phyloP scores from a whole-genome alignment of 345 rosid species.

The Schrenkiella parvula region DNA sequence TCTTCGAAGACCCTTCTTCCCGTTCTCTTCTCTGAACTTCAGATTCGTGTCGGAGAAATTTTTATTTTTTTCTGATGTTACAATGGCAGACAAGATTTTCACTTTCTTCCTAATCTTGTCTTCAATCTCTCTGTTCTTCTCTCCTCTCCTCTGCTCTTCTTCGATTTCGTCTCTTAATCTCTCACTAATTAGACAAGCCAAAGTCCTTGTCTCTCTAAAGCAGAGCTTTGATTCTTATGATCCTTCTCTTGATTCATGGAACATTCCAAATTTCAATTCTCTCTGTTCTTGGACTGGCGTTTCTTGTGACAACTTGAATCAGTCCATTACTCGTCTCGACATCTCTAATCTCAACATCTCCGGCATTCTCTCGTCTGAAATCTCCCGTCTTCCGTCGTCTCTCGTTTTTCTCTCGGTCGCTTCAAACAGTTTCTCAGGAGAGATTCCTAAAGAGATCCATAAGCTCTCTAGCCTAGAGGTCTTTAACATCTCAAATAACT shows the following conservation, averaged over 20 bases:
- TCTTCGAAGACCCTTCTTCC: slow-evolving; percentile 24
- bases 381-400: slow-evolving; percentile 36
- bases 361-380: slow-evolving; percentile 49
- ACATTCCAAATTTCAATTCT: slow-evolving; percentile 40
- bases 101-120: slow-evolving; percentile 35
- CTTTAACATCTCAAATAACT: slow-evolving; percentile 71
- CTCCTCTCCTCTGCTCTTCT: slow-evolving; percentile 27
- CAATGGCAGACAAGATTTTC: slow-evolving; percentile 36
- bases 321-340: slow-evolving; percentile 48
- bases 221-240: slow-evolving; percentile 42
- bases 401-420: slow-evolving; percentile 46
- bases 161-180: slow-evolving; percentile 34
- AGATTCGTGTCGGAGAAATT: slow-evolving; percentile 18
- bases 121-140: slow-evolving; percentile 33
- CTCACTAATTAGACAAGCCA: slow-evolving; percentile 50
- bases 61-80: slow-evolving; percentile 9
- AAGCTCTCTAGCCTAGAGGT: slow-evolving; percentile 44
- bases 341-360: slow-evolving; percentile 52
- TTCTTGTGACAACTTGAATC: slow-evolving; percentile 39
- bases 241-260: slow-evolving; percentile 51
- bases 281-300: slow-evolving; percentile 59
- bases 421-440: slow-evolving; percentile 53
- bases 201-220: slow-evolving; percentile 50
- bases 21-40: slow-evolving; percentile 25
- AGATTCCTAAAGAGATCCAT: slow-evolving; percentile 36